Evolutionary conservation across 176 grass and related monocot species (phyloP).

Genomic region (Neostapfia colusana): DNA sequence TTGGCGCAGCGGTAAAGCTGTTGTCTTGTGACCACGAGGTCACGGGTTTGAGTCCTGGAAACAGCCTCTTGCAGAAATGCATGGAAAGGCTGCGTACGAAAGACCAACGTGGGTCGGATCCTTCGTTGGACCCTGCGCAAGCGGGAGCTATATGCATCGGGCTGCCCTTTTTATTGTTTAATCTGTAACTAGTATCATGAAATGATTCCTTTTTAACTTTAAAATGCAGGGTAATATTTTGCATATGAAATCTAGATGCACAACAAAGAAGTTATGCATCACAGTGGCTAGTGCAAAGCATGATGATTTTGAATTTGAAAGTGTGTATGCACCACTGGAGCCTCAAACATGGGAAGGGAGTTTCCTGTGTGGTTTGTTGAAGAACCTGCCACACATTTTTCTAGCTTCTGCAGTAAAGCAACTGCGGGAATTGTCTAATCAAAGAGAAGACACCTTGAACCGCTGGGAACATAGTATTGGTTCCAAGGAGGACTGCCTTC

Average conservation of each 20-base stretch:
- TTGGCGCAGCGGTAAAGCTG: too few relatives aligned
- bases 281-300: slow-evolving; percentile 48
- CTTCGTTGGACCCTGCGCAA: too few relatives aligned
- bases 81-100: too few relatives aligned
- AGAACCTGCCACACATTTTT: slow-evolving; percentile 57
- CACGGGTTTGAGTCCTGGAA: too few relatives aligned
- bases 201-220: slow-evolving; percentile 18
- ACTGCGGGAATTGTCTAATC: slow-evolving; percentile 52
- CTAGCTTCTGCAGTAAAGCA: slow-evolving; percentile 52
- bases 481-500: slow-evolving; percentile 54
- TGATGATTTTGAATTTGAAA: slow-evolving; percentile 51
- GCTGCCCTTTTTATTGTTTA: too few relatives aligned
- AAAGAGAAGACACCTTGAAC: slow-evolving; percentile 52
- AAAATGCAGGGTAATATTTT: slow-evolving; percentile 40
- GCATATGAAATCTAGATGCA: slow-evolving; percentile 30
- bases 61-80: too few relatives aligned
- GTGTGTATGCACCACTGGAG: slow-evolving; percentile 61
- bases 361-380: slow-evolving; percentile 62
- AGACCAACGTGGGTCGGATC: too few relatives aligned
- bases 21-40: too few relatives aligned
- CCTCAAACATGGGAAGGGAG: slow-evolving; percentile 59
- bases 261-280: slow-evolving; percentile 17
- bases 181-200: not conserved
- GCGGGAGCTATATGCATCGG: too few relatives aligned
- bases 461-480: slow-evolving; percentile 62